A percentile compares a stretch with the other conserved stretches of the same genome.
These are phyloP conservation scores for Nicotiana undulata DNA, from an alignment of 257 asterid genomes.

Conservation along the genomic window DNA sequence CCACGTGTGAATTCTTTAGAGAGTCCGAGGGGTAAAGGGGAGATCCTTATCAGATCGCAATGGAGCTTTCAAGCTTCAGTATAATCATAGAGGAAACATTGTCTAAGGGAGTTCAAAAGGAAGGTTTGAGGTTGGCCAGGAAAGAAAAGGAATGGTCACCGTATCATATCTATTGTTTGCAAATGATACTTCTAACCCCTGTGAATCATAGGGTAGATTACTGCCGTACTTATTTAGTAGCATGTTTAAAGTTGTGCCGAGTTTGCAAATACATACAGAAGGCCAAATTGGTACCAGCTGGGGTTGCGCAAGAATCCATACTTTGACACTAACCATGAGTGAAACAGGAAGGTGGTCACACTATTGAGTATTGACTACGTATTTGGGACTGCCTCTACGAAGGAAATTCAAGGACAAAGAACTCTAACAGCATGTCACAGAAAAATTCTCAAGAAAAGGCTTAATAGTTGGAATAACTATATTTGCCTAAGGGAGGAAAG, in stretches of 20 bases:
- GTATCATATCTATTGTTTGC: background rate
- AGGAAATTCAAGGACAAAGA: background rate
- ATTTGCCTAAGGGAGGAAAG: background rate
- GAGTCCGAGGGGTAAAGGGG: background rate
- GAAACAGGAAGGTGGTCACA: background rate
- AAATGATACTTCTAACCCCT: background rate
- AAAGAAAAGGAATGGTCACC: background rate
- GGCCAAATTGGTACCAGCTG: no score
- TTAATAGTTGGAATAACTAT: background rate
- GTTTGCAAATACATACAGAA: background rate
- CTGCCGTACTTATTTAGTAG: background rate
- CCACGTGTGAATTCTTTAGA: background rate
- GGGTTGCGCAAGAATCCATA: background rate
- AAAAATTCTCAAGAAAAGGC: background rate
- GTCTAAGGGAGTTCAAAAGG: background rate
- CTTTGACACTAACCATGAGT: background rate
- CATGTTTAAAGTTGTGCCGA: background rate
- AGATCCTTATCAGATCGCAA: background rate
- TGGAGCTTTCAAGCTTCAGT: background rate
- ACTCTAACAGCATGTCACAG: background rate
- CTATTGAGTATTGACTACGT: background rate
- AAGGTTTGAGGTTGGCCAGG: background rate
- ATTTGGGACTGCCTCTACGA: background rate
- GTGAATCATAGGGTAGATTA: background rate
- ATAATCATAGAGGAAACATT: background rate